phyloP scores from a whole-genome alignment of 768 basidiomycete genomes.

The Tephrocybe sp. region DNA sequence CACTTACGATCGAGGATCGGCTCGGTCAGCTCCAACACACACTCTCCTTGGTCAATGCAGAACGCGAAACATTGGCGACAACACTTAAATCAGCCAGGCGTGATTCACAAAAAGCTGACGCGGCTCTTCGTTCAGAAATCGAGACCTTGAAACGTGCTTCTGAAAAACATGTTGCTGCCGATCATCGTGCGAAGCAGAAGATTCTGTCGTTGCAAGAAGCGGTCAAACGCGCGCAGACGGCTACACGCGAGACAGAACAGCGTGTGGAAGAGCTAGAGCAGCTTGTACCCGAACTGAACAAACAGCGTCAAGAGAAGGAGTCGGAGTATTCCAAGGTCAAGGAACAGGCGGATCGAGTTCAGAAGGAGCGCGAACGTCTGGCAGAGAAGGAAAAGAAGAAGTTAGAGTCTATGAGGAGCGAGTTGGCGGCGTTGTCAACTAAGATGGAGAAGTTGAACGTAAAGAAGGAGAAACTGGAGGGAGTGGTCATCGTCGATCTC shows the following conservation, averaged over 20 bases:
- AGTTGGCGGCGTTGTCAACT: slow-evolving; percentile 52
- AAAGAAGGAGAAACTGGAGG: slow-evolving; percentile 68
- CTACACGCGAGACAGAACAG: slow-evolving; percentile 44
- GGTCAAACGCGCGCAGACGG: slow-evolving; percentile 71
- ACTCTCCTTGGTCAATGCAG: slow-evolving; percentile 58
- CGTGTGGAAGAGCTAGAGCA: slow-evolving; percentile 45
- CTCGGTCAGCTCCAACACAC: slow-evolving; percentile 62
- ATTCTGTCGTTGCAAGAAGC: slow-evolving; percentile 87
- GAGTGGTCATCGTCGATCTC: slow-evolving; percentile 55
- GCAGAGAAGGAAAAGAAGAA: slow-evolving; percentile 48
- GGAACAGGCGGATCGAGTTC: slow-evolving; percentile 44
- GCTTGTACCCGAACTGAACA: too few relatives aligned
- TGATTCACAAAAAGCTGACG: slow-evolving; percentile 81
- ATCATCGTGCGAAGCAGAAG: slow-evolving; percentile 83
- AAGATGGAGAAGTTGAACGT: slow-evolving; percentile 65
- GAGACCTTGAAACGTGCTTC: slow-evolving; percentile 79
- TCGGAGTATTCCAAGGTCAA: slow-evolving; percentile 41
- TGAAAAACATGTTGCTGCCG: slow-evolving; percentile 73
- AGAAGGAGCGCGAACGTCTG: slow-evolving; percentile 43
- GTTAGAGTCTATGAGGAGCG: slow-evolving; percentile 53
- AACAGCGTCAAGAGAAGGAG: slow-evolving; percentile 38
- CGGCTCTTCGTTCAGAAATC: slow-evolving; percentile 79
- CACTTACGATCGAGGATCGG: slow-evolving; percentile 65
- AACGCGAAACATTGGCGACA: slow-evolving; percentile 64
- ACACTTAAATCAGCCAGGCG: slow-evolving; percentile 76